phyloP scores from a whole-genome alignment of 1,284 basidiomycete species.

The Coniferiporia weirii region DNA sequence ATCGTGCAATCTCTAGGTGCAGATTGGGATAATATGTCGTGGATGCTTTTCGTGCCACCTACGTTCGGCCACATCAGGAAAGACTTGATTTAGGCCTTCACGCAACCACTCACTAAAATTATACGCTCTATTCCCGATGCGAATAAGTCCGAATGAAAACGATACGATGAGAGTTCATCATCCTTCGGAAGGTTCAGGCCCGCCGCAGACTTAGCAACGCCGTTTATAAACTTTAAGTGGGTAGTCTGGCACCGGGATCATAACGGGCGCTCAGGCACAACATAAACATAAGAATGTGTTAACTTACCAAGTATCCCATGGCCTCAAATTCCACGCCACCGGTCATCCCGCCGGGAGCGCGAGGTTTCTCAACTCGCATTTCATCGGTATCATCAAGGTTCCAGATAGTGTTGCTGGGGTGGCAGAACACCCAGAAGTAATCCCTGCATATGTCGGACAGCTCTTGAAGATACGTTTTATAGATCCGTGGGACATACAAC shows the following conservation, averaged over 20 bases:
- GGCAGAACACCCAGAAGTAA: constrained; percentile 99
- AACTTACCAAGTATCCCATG: constrained; percentile 84
- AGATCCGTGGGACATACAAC: constrained; percentile 78
- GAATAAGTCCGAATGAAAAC: constrained; percentile 82
- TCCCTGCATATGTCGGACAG: constrained; percentile 87
- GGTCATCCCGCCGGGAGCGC: constrained; percentile 96
- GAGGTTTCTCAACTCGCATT: constrained; percentile 79
- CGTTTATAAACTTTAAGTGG: constrained; percentile 81
- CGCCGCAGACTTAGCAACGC: constrained; percentile 58
- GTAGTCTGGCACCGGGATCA: constrained; percentile 50
- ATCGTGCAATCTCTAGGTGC: constrained; percentile 86
- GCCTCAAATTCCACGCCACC: constrained; percentile 98
- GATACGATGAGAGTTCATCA: constrained; percentile 68
- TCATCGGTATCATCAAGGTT: constrained; percentile 77
- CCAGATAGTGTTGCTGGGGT: constrained; percentile 91
- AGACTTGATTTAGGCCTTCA: constrained; percentile 3
- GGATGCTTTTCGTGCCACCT: constrained; percentile 92
- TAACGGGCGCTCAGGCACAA: background rate
- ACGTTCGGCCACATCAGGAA: constrained; percentile 15
- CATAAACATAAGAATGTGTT: background rate
- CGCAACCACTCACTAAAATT: constrained; percentile 48
- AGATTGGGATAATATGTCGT: constrained; percentile 88
- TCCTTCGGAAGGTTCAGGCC: constrained; percentile 61
- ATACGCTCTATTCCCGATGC: constrained; percentile 83
- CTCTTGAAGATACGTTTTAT: constrained; percentile 89